Base-by-base conservation (phyloP, 768 basidiomycete genomes). In the Mrakia gelida region DNA sequence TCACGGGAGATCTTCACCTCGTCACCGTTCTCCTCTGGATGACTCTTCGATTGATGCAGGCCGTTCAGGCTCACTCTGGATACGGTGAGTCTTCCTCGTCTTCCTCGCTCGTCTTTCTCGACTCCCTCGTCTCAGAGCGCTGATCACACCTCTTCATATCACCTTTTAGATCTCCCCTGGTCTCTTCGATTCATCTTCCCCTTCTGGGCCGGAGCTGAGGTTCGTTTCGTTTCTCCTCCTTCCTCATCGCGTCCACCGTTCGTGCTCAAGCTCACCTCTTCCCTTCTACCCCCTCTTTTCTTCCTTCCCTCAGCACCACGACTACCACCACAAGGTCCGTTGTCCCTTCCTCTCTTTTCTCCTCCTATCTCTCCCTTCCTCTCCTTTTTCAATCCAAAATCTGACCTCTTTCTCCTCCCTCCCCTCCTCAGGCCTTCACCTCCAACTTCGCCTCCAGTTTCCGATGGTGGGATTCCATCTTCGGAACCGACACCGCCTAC, bases 181-280 rank as follows among this genome's bases (percentile, higher is more conserved):
- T 63, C 62, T 21, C 59, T 78, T 41, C 71, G 72, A 15, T 56
- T 63, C 49, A 30, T 61, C 15, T 54, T 78, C 15, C 77, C 77
- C 23, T 52, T 73, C 59, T 78, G 77, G 77, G 77, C 77, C n/a
- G 77, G 77, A 28, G 77, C 77, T 15, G 77, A 78, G 59, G 59
- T 59, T 26, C 3, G 59, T 56, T 23, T 56, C 23, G 7, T n/a
- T 28, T 28, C 59, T 15, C 28, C 4, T 28, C n/a, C 5, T 45
- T 5, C 2, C 28, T 59, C 59, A 9, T n/a, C 59, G 59, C 59
- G 59, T 59, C 59, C n/a, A 59, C 23, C 26, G 16, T 52, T 59
- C 59, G 11, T 11, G 59, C 59, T 28, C 59, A n/a, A 59, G 26
- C 59, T 59, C 13, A 59, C 59, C 8, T 28, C 28, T 28, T 21